Conservation (phyloP, 2,329 filamentous ascomycete species). For the Aspergillus hortae region DNA sequence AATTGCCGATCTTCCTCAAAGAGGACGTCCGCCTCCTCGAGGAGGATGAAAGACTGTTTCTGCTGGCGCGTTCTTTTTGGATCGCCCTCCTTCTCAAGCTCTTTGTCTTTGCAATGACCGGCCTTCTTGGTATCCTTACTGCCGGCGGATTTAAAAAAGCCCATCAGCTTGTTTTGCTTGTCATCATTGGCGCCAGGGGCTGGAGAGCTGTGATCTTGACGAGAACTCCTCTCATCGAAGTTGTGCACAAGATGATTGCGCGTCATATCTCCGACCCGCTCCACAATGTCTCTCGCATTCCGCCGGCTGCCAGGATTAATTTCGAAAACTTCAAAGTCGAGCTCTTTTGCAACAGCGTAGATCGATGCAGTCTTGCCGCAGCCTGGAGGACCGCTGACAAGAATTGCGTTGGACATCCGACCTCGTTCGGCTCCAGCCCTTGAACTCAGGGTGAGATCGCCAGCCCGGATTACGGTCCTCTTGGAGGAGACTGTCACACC, state of each 20-base stretch:
- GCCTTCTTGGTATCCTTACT: constrained; percentile 19
- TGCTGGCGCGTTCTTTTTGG: constrained; percentile 52
- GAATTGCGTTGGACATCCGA: constrained; percentile 66
- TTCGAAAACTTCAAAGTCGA: constrained; percentile 92
- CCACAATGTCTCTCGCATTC: constrained; percentile 83
- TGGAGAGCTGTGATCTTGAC: constrained; percentile 40
- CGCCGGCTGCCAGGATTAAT: constrained; percentile 81
- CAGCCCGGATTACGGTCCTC: constrained; percentile 41
- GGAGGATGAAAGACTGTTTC: constrained; percentile 88
- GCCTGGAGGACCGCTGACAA: constrained; percentile 84
- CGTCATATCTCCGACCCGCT: constrained; percentile 95
- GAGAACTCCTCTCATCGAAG: constrained; percentile 22
- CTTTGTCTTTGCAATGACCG: constrained; percentile 15
- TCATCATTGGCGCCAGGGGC: constrained; percentile 61
- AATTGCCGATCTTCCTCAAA: constrained; percentile 97
- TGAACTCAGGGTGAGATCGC: constrained; percentile 33
- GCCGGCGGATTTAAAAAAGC: constrained; percentile 68
- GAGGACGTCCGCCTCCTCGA: constrained; percentile 90
- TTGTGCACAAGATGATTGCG: constrained; percentile 83
- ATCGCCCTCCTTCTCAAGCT: constrained; percentile 19
- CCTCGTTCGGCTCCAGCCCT: constrained; percentile 44
- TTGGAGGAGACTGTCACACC: constrained; percentile 34
- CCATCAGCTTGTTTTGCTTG: constrained; percentile 73
- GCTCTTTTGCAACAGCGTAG: constrained; percentile 85
- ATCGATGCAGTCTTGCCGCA: constrained; percentile 92